A percentile compares a stretch with the other conserved stretches of the same genome.
phyloP scores from a whole-genome alignment of 306 rosid genomes.

The Nissolia schottii region DNA sequence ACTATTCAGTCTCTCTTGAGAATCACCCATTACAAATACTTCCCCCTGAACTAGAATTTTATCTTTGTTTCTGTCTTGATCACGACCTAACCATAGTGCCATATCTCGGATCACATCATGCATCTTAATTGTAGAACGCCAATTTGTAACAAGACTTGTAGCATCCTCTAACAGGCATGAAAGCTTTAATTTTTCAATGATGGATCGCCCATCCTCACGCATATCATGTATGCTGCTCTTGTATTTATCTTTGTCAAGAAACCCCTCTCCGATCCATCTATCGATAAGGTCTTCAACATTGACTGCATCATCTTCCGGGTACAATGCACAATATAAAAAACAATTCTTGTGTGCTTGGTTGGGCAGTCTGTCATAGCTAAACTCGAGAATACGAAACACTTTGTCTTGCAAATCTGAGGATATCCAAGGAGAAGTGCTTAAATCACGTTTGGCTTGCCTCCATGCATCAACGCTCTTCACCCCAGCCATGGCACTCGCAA shows the following conservation, averaged over 20 bases:
- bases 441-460: background rate
- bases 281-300: background rate
- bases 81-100: conserved; percentile 15
- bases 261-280: conserved; percentile 19
- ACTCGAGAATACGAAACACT: conserved; percentile 8
- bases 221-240: background rate
- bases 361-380: conserved; percentile 19
- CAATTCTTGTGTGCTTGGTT: background rate
- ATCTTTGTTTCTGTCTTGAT: background rate
- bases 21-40: background rate
- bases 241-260: background rate
- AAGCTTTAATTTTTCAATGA: conserved; percentile 1
- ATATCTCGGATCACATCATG: conserved; percentile 16
- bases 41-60: background rate
- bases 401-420: background rate
- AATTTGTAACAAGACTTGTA: too few relatives aligned
- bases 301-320: conserved; percentile 15
- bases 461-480: background rate
- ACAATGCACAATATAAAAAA: conserved; percentile 20
- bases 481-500: conserved; percentile 22
- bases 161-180: background rate
- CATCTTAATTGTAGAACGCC: background rate
- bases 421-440: background rate
- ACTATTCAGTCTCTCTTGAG: conserved; percentile 6
- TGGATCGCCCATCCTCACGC: background rate